Base-by-base conservation (phyloP, 2,329 filamentous ascomycete genomes). In the Fusarium nanum region DNA sequence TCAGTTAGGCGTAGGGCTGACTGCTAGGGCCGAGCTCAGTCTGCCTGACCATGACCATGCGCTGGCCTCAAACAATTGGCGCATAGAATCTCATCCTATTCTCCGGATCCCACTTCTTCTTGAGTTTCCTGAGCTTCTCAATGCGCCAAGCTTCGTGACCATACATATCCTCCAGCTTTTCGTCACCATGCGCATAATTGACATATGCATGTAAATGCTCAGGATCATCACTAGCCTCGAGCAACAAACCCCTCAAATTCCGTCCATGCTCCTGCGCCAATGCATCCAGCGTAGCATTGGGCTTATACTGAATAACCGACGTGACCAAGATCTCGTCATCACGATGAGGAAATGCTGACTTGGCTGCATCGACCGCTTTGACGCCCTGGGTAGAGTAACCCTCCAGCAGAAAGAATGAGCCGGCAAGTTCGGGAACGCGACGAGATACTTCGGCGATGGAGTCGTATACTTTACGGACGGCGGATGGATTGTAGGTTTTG, bases 361-460 rank as follows among this genome's bases (percentile, higher is more conserved):
- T n/a, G 1, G 61, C 34, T 3, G 64, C 49, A 1, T 70, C 53
- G 2, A 62, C 5, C 1, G 53, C 40, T 8, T 58, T 69, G 1
- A 72, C 68, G 2, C 61, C 65, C 0, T 72, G 62, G 0, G 65
- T 67, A 2, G 70, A 80, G 76, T 88, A 88, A 9, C 83, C 84
- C 70, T 88, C 86, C 46, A 88, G 84, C 78, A 87, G 81, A 76
- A 87, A 85, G 37, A 88, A 78, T 6, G 72, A 73, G 2, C 63
- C 63, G 3, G 60, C 50, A 10, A 74, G 64, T 13, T 72, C 58
- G 1, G 71, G 69, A 4, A 62, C n/a, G 0, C 60, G 57, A 2
- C 47, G 52, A 0, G 67, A 60, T 14, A 76, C 67, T 18, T 72
- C 66, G 13, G 59, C 63, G 68, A 82, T 83, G 16, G 76, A 68